phyloP scores from a whole-genome alignment of 768 basidiomycete genomes.

The Mycena indigotica region DNA sequence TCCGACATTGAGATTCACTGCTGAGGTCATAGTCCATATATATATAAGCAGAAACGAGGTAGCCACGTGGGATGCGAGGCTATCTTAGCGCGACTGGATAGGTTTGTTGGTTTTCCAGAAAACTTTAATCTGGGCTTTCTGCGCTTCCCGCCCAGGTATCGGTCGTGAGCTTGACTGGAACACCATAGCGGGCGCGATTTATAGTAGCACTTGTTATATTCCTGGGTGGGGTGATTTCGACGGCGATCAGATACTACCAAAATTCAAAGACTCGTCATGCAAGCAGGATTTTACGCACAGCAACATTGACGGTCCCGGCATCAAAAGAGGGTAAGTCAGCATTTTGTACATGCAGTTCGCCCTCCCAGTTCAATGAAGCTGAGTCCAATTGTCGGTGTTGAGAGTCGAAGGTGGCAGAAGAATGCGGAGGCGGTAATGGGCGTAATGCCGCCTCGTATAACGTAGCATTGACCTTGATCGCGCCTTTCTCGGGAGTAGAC shows the following conservation, averaged over 20 bases:
- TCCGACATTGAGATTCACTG: too few relatives aligned
- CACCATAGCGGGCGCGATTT: constrained; percentile 13
- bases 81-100: too few relatives aligned
- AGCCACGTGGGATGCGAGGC: too few relatives aligned
- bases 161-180: constrained; percentile 15
- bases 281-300: constrained; percentile 1
- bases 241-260: constrained; percentile 13
- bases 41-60: too few relatives aligned
- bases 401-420: background rate
- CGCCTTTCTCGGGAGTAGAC: background rate
- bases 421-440: constrained; percentile 7
- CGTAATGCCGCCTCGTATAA: constrained; percentile 2
- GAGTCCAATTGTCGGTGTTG: background rate
- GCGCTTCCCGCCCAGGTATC: constrained; percentile 16
- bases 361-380: constrained; percentile 13
- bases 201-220: background rate
- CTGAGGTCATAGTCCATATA: too few relatives aligned
- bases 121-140: constrained; percentile 3
- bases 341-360: constrained; percentile 10
- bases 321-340: constrained; percentile 8
- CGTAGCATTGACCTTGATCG: constrained; percentile 7
- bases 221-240: constrained; percentile 13
- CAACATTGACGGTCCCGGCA: constrained; percentile 7
- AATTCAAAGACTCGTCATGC: background rate
- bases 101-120: too few relatives aligned